phyloP scores from a whole-genome alignment of 495 filamentous ascomycete species.

The Lindgomyces ingoldianus region DNA sequence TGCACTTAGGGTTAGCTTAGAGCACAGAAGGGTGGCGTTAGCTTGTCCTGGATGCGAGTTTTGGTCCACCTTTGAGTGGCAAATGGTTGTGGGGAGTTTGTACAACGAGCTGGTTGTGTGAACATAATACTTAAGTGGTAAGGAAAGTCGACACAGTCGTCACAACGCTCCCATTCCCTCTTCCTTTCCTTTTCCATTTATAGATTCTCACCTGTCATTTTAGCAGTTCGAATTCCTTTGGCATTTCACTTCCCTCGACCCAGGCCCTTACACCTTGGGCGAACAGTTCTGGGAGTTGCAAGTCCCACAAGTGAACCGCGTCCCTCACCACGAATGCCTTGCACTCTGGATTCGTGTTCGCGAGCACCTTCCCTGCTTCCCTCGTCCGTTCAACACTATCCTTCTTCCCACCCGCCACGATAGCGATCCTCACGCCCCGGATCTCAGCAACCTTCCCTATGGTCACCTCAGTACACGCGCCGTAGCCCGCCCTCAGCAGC shows the following conservation, averaged over 20 bases:
- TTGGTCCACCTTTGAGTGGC: no score
- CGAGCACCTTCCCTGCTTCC: constrained; percentile 1
- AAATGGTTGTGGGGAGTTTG: no score
- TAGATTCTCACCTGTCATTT: constrained; percentile 1
- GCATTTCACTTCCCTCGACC: not conserved
- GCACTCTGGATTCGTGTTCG: not conserved
- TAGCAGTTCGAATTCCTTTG: not conserved
- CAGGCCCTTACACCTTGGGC: constrained; percentile 1
- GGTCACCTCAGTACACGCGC: not conserved
- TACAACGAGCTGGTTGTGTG: no score
- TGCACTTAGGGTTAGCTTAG: no score
- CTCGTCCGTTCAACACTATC: not conserved
- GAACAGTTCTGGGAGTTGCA: constrained; percentile 3
- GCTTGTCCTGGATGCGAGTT: no score
- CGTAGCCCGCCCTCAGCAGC: not conserved
- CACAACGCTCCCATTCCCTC: no score
- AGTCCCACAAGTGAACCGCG: constrained; percentile 3
- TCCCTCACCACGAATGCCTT: constrained; percentile 1
- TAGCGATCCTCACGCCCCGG: constrained; percentile 2
- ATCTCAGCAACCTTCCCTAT: not conserved
- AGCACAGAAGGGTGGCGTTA: no score
- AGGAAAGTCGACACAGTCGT: no score
- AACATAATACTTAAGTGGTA: no score
- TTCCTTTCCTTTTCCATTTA: not conserved
- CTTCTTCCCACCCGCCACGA: not conserved